Percentiles rank a stretch among this genome's conserved stretches.
Conservation (phyloP, 2,329 filamentous ascomycete species). For the Aureobasidium zeae region DNA sequence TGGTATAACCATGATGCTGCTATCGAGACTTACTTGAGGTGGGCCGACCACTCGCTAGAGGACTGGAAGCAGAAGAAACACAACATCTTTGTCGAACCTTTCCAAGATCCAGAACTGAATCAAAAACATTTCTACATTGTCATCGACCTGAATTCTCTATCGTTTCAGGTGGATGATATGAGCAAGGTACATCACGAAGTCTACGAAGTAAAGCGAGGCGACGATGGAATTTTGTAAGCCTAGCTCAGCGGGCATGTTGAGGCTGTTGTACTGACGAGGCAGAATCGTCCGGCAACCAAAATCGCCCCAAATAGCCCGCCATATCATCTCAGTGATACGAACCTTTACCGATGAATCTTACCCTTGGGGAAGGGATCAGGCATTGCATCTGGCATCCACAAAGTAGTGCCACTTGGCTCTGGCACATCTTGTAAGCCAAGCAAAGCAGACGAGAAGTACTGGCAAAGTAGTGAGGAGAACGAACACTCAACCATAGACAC, state of each 20-base stretch:
- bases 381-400: too few species aligned
- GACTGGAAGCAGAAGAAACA: neutral
- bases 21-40: neutral
- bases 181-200: neutral
- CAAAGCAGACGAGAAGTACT: too few species aligned
- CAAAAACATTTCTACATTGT: slow-evolving; percentile 1
- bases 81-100: slow-evolving; percentile 1
- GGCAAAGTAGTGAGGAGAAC: too few species aligned
- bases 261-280: neutral
- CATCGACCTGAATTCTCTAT: slow-evolving; percentile 2
- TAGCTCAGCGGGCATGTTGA: neutral
- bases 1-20: neutral
- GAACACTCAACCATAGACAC: too few species aligned
- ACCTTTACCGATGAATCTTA: slow-evolving; percentile 1
- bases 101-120: neutral
- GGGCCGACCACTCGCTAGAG: neutral
- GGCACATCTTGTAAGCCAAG: too few species aligned
- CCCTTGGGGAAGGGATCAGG: too few species aligned
- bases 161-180: neutral
- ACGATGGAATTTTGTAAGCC: neutral
- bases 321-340: neutral
- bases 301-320: neutral
- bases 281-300: neutral
- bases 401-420: too few species aligned
- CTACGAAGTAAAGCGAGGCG: neutral